Conservation (phyloP, 176 grass and related monocot genomes). For the Oryza coarctata region DNA sequence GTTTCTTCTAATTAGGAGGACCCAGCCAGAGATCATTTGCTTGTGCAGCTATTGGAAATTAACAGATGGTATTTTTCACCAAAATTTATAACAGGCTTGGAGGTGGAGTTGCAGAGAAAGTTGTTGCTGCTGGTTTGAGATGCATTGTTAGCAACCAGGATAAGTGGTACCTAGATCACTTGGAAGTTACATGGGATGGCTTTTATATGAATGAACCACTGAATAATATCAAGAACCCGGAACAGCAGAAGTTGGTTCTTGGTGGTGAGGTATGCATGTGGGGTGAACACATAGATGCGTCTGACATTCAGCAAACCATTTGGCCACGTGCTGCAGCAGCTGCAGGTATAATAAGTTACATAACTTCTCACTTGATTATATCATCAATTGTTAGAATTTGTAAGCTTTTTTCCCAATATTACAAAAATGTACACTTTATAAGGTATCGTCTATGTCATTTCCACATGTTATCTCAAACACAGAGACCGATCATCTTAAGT, state of each 20-base stretch:
- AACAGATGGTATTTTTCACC: conserved; percentile 24
- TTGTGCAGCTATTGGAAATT: not conserved
- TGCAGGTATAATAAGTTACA: conserved; percentile 65
- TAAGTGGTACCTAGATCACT: conserved; percentile 93
- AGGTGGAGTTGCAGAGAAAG: conserved; percentile 64
- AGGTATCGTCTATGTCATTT: not conserved
- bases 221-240: conserved; percentile 58
- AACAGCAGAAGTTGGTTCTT: conserved; percentile 75
- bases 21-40: not conserved
- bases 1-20: not conserved
- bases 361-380: not conserved
- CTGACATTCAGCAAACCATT: conserved; percentile 92
- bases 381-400: not conserved
- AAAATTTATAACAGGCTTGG: conserved; percentile 60
- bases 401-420: not conserved
- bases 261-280: conserved; percentile 94
- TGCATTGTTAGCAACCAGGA: conserved; percentile 96
- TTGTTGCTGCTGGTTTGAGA: conserved; percentile 72
- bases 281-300: conserved; percentile 86
- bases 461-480: not conserved
- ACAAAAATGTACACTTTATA: not conserved
- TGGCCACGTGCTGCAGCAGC: conserved; percentile 95
- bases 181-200: conserved; percentile 74
- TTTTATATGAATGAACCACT: conserved; percentile 89
- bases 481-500: no score